Conservation (phyloP, 805 yeast species). For the Starmerella kuoi region DNA sequence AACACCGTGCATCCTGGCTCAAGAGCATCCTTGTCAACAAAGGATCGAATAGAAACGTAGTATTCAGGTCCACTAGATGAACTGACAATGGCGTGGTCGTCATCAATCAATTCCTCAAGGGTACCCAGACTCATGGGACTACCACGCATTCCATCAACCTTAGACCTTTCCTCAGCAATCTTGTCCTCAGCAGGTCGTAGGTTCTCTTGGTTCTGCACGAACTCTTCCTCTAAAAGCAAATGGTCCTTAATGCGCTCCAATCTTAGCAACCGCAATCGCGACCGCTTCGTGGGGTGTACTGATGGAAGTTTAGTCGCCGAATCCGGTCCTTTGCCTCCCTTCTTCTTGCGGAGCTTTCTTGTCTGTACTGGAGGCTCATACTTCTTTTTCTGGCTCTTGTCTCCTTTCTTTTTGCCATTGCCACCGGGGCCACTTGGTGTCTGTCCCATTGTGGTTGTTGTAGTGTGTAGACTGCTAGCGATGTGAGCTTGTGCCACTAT, state of each 20-base stretch:
- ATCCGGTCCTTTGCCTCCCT: constrained; percentile 77
- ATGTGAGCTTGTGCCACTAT: background rate
- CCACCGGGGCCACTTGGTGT: constrained; percentile 25
- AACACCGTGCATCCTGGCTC: constrained; percentile 97
- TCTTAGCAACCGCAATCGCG: constrained; percentile 78
- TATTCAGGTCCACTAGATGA: constrained; percentile 94
- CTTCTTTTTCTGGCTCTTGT: constrained; percentile 55
- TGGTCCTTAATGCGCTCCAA: constrained; percentile 96
- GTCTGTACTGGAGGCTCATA: constrained; percentile 98
- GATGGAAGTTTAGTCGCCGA: constrained; percentile 77
- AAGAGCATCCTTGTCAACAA: constrained; percentile 88
- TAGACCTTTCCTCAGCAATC: constrained; percentile 90
- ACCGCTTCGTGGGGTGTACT: constrained; percentile 85
- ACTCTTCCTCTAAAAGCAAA: constrained; percentile 85
- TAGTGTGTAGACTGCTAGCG: background rate
- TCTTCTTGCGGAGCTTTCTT: constrained; percentile 68
- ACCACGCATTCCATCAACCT: constrained; percentile 91
- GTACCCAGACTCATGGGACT: constrained; percentile 95
- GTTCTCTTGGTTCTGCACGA: constrained; percentile 86
- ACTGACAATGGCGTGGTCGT: constrained; percentile 96
- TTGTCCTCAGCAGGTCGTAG: constrained; percentile 93
- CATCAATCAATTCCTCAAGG: constrained; percentile 92
- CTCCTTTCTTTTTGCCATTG: constrained; percentile 22
- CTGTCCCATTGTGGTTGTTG: constrained; percentile 26
- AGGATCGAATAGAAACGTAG: constrained; percentile 87